Conservation (phyloP, 106 monocot genomes). For the Vanilla planifolia region DNA sequence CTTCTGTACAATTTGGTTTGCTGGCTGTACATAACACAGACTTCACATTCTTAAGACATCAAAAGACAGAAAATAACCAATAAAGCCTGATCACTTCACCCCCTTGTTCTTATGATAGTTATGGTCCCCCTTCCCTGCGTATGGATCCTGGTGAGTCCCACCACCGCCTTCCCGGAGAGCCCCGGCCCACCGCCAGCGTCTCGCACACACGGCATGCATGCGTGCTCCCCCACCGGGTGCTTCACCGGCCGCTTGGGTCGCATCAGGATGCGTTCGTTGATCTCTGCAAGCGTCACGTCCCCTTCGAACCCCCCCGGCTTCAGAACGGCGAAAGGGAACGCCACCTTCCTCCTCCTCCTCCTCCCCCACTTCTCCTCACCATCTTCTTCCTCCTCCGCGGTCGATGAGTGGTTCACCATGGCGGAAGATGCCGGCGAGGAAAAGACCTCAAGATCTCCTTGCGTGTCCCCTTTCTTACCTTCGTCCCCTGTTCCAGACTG, state of each 20-base stretch:
- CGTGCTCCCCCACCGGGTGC: conserved; percentile 85
- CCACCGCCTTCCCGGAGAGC: conserved; percentile 81
- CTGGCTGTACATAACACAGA: no score
- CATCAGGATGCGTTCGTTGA: conserved; percentile 65
- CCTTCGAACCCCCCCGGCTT: conserved; percentile 73
- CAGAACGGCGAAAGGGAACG: conserved; percentile 69
- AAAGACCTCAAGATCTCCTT: background rate
- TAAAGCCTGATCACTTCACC: conserved; percentile 21
- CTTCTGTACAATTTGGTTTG: no score
- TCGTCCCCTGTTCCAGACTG: background rate
- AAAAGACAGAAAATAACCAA: background rate
- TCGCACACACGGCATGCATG: conserved; percentile 38
- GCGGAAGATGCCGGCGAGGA: background rate
- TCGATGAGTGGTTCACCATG: background rate
- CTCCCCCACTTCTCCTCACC: background rate
- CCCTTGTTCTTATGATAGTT: conserved; percentile 90
- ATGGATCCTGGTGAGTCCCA: conserved; percentile 80
- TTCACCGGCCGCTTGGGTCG: conserved; percentile 68
- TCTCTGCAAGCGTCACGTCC: conserved; percentile 63
- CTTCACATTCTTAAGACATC: no score
- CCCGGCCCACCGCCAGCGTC: conserved; percentile 33
- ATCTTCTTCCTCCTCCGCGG: background rate
- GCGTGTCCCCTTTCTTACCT: background rate
- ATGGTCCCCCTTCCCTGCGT: conserved; percentile 84
- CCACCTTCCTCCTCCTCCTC: conserved; percentile 34